Evolutionary conservation across 768 basidiomycete genomes (phyloP), one percentile per base, ranked within the genome.

Genomic region (Suillus lakei): DNA sequence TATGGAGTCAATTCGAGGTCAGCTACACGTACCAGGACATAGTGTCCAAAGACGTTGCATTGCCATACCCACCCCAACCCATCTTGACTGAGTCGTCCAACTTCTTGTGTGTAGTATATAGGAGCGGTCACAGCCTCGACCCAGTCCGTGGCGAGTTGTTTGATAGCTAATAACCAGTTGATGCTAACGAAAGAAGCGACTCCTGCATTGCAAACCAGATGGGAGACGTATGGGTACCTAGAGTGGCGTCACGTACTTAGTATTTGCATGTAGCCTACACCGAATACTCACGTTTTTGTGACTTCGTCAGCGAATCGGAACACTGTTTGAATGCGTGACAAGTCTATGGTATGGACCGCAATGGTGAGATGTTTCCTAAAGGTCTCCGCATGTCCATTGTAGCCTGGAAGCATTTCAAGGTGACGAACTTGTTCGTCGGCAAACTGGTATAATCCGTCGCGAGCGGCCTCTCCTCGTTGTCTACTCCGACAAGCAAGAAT

Each of bases 11-110:
- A 41, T 41, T 43, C 44, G 21, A 54, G 38, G 38, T 26, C 28
- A 41, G 34, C 43, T 54, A 18, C 39, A 83, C 90, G 62, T 71
- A 95, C 93, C 68, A 96, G 77, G 34, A 83, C 83, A 72, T 90
- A 95, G 75, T 95, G 93, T 0, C 90, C 88, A 63, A 95, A 94
- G 32, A 94, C 78, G 70, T 95, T 95, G 65, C 87, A 91, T 72
- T 95, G 92, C 92, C 93, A 96, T 8, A 89, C 85, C 84, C 85
- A 90, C 3, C 94, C 94, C 0, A 94, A 77, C 6, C 89, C 88
- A 68, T 96, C 92, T 5, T 78, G 76, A 67, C 86, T 91, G 59
- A 83, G 69, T 67, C 88, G 84, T 9, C 91, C 92, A 13, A 65
- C 71, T 34, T 81, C 74, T 73, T 95, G 92, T 5, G 80, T 64